phyloP scores from a whole-genome alignment of 345 rosid genomes.

The Lepidium didymum region DNA sequence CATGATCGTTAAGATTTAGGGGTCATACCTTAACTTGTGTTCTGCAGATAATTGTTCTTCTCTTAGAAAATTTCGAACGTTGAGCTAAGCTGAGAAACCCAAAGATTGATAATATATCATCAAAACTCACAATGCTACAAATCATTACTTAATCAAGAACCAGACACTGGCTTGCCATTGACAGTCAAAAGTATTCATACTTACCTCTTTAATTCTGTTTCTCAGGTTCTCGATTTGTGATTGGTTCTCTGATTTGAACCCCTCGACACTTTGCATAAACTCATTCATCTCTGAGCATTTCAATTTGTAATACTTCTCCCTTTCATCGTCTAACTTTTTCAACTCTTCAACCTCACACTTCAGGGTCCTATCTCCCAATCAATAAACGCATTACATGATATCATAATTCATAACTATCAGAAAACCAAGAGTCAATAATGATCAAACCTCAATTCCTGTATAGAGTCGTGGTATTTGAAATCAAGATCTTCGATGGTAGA shows the following conservation, averaged over 20 bases:
- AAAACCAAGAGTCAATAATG: background rate
- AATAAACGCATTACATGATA: background rate
- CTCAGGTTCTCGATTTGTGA: slow-evolving; percentile 33
- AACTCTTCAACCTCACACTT: slow-evolving; percentile 53
- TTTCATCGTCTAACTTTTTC: slow-evolving; percentile 45
- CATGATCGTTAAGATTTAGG: background rate
- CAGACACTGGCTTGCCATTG: background rate
- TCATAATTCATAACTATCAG: background rate
- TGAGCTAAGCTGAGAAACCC: slow-evolving; percentile 9
- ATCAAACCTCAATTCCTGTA: slow-evolving; percentile 36
- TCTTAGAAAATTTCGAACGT: background rate
- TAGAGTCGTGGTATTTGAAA: slow-evolving; percentile 25
- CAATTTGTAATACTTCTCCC: slow-evolving; percentile 38
- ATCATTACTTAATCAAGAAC: background rate
- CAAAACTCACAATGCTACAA: background rate
- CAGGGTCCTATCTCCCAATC: slow-evolving; percentile 35
- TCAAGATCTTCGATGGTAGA: slow-evolving; percentile 42
- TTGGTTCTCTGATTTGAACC: slow-evolving; percentile 31
- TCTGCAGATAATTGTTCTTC: slow-evolving; percentile 5
- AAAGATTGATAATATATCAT: background rate
- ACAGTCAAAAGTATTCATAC: background rate
- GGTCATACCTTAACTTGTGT: slow-evolving; percentile 3
- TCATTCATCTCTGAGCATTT: slow-evolving; percentile 45
- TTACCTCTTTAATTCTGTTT: slow-evolving; percentile 35
- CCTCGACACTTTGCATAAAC: slow-evolving; percentile 34